Base-by-base conservation (phyloP, 148 eudicot genomes). In the Rhododendron griersonianum region DNA sequence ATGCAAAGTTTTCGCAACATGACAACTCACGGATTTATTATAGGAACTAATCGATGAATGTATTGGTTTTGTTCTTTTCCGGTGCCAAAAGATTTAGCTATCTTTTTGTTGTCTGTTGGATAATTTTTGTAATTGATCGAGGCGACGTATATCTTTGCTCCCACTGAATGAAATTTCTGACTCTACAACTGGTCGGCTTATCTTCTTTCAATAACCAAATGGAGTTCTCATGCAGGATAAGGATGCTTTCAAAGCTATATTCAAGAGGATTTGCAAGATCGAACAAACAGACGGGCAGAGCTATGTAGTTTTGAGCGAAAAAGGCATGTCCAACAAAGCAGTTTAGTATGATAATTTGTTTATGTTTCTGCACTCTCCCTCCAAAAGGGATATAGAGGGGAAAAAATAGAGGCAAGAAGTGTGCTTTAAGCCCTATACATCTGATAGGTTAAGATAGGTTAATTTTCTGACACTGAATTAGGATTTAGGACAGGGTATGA, bases 261-360 rank as follows among this genome's bases (percentile, higher is more conserved):
- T 94, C 85, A 93, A 92, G 90, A 91, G 94, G 90, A 96, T 96
- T 51, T 95, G 98, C 65, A 96, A 90, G 87, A 93, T 96, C 81
- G 95, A 94, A 88, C 95, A 95, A 91, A 93, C 89, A 2, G 92
- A 91, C 47, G 95, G 93, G 53, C 86, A 87, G 51, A 91, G 74
- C 81, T 95, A 88, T 84, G 96, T 95, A 2, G 95, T 96, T 50
- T 86, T 95, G 87, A 91, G 98, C 85, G 92, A 7, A 77, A 41
- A 7, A 33, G 13, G 50, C 23, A 33, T 39, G 18, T 6, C 48
- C n/a, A 5, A 19, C 71, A 16, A 37, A 41, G 71, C 16, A 77
- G n/a, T 41, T 19, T 21, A 65, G 71, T 9, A 65, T 23, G 71
- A 65, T n/a, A 25, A 25, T 16, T 30, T n/a, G 8, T 45, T 6